phyloP scores from a whole-genome alignment of 2,329 filamentous ascomycete genomes.

The Alternaria hordeiaustralica region DNA sequence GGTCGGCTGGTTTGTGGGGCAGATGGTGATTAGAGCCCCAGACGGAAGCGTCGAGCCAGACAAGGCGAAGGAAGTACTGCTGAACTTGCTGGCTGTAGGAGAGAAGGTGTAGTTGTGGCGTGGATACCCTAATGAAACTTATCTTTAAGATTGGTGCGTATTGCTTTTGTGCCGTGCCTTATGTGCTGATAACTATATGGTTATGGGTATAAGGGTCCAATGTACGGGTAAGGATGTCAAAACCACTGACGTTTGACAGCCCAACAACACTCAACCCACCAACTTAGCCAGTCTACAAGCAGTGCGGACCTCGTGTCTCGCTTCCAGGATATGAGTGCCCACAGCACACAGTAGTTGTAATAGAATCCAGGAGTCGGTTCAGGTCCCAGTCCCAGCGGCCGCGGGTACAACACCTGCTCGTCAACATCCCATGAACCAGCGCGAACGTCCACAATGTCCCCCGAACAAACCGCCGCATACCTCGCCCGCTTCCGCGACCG shows the following conservation, averaged over 20 bases:
- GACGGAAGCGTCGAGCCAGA: conserved; percentile 68
- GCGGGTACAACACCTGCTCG: not conserved
- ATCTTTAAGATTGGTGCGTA: not conserved
- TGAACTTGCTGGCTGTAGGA: conserved; percentile 51
- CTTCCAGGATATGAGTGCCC: not conserved
- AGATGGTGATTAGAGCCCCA: conserved; percentile 68
- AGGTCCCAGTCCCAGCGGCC: too few relatives aligned
- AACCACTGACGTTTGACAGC: not conserved
- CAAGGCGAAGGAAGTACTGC: conserved; percentile 62
- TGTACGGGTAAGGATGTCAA: not conserved
- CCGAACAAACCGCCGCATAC: not conserved
- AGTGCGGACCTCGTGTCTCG: not conserved
- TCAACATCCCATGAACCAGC: not conserved
- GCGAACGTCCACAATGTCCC: not conserved
- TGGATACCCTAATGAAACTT: conserved; percentile 7
- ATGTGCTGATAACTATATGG: not conserved
- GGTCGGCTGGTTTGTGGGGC: conserved; percentile 70
- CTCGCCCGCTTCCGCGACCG: not conserved
- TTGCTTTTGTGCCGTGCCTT: not conserved
- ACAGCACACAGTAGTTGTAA: too few relatives aligned
- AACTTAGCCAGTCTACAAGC: not conserved
- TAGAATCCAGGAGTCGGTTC: not conserved
- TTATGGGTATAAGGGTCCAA: not conserved
- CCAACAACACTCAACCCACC: not conserved
- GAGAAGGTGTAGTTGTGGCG: not conserved